Evolutionary conservation across 768 basidiomycete species (phyloP).

Genomic region (Psilocybe cyanescens): DNA sequence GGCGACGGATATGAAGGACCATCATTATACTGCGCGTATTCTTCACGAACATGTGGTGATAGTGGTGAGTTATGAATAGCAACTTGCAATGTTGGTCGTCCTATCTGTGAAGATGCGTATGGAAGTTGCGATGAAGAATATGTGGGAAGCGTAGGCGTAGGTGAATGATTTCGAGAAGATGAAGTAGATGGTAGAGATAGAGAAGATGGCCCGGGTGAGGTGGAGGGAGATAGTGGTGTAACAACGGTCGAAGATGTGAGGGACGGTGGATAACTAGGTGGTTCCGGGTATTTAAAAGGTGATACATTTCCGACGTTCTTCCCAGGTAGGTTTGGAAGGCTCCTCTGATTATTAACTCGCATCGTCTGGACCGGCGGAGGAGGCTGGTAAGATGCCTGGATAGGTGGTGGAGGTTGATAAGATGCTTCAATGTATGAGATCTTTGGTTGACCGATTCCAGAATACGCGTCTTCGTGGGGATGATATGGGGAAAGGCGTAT

Average conservation of each 20-base stretch:
- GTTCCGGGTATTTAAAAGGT: slow-evolving; percentile 9
- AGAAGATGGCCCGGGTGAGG: slow-evolving; percentile 9
- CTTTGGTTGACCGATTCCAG: background rate
- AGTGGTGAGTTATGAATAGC: slow-evolving; percentile 11
- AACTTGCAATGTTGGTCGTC: slow-evolving; percentile 9
- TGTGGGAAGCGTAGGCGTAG: slow-evolving; percentile 20
- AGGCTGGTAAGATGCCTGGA: slow-evolving; percentile 3
- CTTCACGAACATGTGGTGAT: slow-evolving; percentile 2
- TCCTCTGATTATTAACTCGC: background rate
- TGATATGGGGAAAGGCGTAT: slow-evolving; percentile 10
- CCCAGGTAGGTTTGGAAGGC: background rate
- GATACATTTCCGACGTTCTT: slow-evolving; percentile 1
- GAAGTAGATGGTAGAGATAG: slow-evolving; percentile 3
- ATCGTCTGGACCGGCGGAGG: background rate
- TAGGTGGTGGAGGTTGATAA: slow-evolving; percentile 26
- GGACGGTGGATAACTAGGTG: slow-evolving; percentile 19
- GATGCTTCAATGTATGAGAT: slow-evolving; percentile 27
- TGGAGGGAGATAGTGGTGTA: background rate
- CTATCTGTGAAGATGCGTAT: background rate
- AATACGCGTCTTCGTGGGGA: background rate
- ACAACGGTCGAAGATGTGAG: background rate
- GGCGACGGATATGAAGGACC: slow-evolving; percentile 11
- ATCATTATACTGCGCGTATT: slow-evolving; percentile 10
- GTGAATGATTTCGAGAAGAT: slow-evolving; percentile 13
- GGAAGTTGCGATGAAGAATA: slow-evolving; percentile 15